Evolutionary conservation across 495 filamentous ascomycete genomes (phyloP).

Genomic region (Pyrenula aspistea): DNA sequence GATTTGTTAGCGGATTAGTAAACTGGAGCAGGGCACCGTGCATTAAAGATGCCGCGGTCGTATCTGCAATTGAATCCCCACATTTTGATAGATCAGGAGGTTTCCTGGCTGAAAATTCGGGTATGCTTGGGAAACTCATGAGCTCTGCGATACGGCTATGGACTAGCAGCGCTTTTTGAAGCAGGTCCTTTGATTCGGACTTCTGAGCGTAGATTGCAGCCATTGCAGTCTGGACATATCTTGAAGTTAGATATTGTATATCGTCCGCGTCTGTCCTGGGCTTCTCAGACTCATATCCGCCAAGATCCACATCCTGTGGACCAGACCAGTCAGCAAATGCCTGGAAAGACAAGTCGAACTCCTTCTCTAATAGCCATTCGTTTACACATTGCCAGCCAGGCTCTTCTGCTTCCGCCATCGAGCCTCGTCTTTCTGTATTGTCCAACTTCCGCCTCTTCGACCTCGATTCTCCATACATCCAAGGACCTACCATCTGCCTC

Average conservation of each 20-base stretch:
- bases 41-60: slow-evolving; percentile 28
- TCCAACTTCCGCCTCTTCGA: slow-evolving; percentile 47
- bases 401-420: slow-evolving; percentile 5
- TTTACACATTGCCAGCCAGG: slow-evolving; percentile 69
- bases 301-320: slow-evolving; percentile 67
- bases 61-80: background rate
- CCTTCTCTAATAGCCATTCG: slow-evolving; percentile 62
- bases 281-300: slow-evolving; percentile 44
- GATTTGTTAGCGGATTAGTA: slow-evolving; percentile 56
- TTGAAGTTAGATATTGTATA: slow-evolving; percentile 36
- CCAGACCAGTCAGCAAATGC: slow-evolving; percentile 70
- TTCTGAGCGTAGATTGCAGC: slow-evolving; percentile 61
- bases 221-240: slow-evolving; percentile 62
- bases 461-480: slow-evolving; percentile 61
- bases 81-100: slow-evolving; percentile 28
- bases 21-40: slow-evolving; percentile 45
- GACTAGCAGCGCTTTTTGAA: slow-evolving; percentile 52
- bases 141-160: slow-evolving; percentile 40
- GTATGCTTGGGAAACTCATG: slow-evolving; percentile 46
- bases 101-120: slow-evolving; percentile 52
- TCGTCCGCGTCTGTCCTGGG: slow-evolving; percentile 38
- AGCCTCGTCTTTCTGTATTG: slow-evolving; percentile 2
- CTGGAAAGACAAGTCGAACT: slow-evolving; percentile 36
- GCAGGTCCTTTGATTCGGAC: slow-evolving; percentile 40
- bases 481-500: slow-evolving; percentile 65